Percentiles rank a stretch among this genome's conserved stretches.
Evolutionary conservation across 192 early-diverging fungal species (phyloP).

Genomic region (Coemansia sp.): DNA sequence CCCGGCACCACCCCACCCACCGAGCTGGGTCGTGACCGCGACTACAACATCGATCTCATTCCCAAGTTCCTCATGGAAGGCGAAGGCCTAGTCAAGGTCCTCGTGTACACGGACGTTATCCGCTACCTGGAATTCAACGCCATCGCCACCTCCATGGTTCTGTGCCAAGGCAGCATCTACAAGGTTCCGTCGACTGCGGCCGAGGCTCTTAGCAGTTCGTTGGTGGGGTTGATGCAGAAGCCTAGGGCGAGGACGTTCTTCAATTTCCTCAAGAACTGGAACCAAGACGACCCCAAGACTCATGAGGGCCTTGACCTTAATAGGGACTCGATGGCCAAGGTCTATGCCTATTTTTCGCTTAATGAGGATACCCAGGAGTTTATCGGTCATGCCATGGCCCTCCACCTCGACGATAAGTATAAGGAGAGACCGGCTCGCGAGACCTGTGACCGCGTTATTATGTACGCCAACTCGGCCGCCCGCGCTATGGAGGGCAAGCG

Average conservation of each 20-base stretch:
- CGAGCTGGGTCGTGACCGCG: slow-evolving; percentile 70
- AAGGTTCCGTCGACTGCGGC: slow-evolving; percentile 92
- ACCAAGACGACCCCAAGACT: slow-evolving; percentile 75
- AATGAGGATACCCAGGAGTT: slow-evolving; percentile 96
- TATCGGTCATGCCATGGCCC: slow-evolving; percentile 95
- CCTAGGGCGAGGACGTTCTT: slow-evolving; percentile 90
- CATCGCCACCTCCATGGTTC: slow-evolving; percentile 91
- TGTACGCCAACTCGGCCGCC: slow-evolving; percentile 90
- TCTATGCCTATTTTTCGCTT: slow-evolving; percentile 91
- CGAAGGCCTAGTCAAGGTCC: slow-evolving; percentile 95
- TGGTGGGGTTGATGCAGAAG: slow-evolving; percentile 97
- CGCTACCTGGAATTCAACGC: slow-evolving; percentile 98
- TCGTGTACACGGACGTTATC: slow-evolving; percentile 97
- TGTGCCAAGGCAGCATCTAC: slow-evolving; percentile 83
- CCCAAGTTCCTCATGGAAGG: slow-evolving; percentile 99
- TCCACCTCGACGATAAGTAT: slow-evolving; percentile 89
- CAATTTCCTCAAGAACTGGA: slow-evolving; percentile 91
- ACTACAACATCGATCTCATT: slow-evolving; percentile 97
- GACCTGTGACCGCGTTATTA: slow-evolving; percentile 84
- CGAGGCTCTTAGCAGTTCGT: slow-evolving; percentile 80
- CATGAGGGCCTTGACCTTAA: slow-evolving; percentile 84
- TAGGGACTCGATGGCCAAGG: slow-evolving; percentile 69
- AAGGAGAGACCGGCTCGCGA: slow-evolving; percentile 71
- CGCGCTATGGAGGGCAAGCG: slow-evolving; percentile 67
- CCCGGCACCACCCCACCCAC: slow-evolving; percentile 52